These are phyloP conservation scores for Codiaeum variegatum DNA, from an alignment of 441 rosid genomes.

Conservation along the genomic window DNA sequence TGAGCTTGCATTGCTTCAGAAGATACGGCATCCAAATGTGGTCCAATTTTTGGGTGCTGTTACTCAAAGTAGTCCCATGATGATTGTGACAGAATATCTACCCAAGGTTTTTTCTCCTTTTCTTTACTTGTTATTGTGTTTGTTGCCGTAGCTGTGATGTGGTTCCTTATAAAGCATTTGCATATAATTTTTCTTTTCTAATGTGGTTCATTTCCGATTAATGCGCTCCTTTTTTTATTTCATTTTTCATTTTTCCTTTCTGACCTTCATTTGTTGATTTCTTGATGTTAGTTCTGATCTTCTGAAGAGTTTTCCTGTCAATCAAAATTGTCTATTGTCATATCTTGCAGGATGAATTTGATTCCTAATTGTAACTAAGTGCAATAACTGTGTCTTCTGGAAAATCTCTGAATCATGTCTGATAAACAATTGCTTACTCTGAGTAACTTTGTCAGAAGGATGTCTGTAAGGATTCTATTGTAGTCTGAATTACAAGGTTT, in stretches of 20 bases:
- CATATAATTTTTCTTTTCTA: background rate
- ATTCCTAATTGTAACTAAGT: background rate
- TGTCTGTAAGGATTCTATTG: background rate
- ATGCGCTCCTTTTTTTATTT: background rate
- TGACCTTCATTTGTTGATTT: background rate
- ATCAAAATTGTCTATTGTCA: background rate
- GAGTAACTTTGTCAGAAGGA: background rate
- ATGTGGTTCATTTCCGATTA: background rate
- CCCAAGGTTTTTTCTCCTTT: constrained; percentile 52
- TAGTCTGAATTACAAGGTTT: background rate
- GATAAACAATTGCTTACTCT: background rate
- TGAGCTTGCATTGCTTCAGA: constrained; percentile 90
- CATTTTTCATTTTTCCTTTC: background rate
- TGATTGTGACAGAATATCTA: constrained; percentile 91
- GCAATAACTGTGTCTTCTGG: background rate
- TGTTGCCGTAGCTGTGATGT: constrained; percentile 1
- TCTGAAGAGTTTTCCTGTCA: background rate
- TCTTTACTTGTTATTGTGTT: background rate
- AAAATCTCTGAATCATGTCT: background rate
- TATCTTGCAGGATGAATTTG: background rate
- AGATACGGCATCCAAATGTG: constrained; percentile 88
- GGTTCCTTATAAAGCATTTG: background rate
- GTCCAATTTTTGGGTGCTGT: constrained; percentile 96
- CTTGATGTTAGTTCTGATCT: background rate
- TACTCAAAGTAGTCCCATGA: constrained; percentile 94